Percentiles rank a stretch among this genome's conserved stretches.
Conservation (phyloP, 1,284 basidiomycete species). For the Papiliotrema terrestris region DNA sequence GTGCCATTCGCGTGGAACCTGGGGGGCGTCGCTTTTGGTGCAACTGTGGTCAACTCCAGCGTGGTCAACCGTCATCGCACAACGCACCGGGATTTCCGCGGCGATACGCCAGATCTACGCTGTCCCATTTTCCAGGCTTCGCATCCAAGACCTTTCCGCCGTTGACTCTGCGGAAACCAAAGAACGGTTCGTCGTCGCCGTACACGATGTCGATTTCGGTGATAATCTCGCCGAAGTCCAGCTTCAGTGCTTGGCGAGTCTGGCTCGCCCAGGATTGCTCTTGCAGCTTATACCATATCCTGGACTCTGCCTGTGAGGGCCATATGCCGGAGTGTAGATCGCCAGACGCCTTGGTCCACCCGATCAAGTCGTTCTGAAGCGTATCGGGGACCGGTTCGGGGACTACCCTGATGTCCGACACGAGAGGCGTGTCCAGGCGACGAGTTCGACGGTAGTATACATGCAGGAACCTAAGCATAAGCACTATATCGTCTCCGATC, state of each 20-base stretch:
- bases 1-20: constrained; percentile 76
- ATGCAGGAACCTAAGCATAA: constrained; percentile 52
- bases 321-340: constrained; percentile 42
- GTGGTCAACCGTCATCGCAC: not conserved
- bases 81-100: constrained; percentile 37
- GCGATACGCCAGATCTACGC: constrained; percentile 38
- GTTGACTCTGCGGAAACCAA: constrained; percentile 70
- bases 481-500: not conserved
- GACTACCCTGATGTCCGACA: constrained; percentile 37
- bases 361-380: constrained; percentile 21
- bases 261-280: constrained; percentile 12
- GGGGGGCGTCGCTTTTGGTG: constrained; percentile 66
- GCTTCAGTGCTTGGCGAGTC: not conserved
- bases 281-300: constrained; percentile 66
- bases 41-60: constrained; percentile 49
- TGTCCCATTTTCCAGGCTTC: constrained; percentile 36
- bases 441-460: constrained; percentile 80
- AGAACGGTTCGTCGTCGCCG: constrained; percentile 75
- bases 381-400: constrained; percentile 28
- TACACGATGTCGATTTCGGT: constrained; percentile 85
- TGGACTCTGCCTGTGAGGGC: constrained; percentile 55
- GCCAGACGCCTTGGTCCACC: constrained; percentile 38
- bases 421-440: constrained; percentile 51
- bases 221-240: constrained; percentile 54
- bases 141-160: constrained; percentile 55